Evolutionary conservation across 1,284 basidiomycete genomes (phyloP).

Genomic region (Trichosporon ovoides): DNA sequence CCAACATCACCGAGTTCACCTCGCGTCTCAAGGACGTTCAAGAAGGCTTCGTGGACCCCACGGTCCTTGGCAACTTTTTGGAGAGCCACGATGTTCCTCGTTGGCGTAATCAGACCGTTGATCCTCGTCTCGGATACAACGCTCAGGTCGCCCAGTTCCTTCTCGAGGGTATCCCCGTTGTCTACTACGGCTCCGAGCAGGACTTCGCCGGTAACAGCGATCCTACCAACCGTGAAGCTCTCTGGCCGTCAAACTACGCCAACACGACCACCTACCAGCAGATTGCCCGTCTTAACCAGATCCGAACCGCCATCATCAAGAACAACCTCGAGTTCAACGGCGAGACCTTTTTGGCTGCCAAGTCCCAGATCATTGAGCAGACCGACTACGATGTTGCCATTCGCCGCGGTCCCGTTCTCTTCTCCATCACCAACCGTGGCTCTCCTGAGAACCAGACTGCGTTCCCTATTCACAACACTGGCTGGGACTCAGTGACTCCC

Average conservation of each 20-base stretch:
- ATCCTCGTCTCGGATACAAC: slow-evolving; percentile 51
- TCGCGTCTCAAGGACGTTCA: slow-evolving; percentile 58
- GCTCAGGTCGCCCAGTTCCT: slow-evolving; percentile 64
- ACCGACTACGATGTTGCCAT: slow-evolving; percentile 61
- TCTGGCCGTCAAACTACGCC: slow-evolving; percentile 61
- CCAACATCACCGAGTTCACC: slow-evolving; percentile 60
- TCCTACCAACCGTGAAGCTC: slow-evolving; percentile 65
- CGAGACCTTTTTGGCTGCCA: slow-evolving; percentile 56
- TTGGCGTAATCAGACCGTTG: slow-evolving; percentile 58
- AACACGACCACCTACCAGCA: slow-evolving; percentile 57
- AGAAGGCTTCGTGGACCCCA: slow-evolving; percentile 52
- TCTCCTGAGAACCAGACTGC: slow-evolving; percentile 30
- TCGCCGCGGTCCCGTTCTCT: slow-evolving; percentile 64
- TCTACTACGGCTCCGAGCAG: slow-evolving; percentile 69
- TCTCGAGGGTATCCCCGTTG: slow-evolving; percentile 65
- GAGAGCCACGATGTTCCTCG: slow-evolving; percentile 77
- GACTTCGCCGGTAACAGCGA: slow-evolving; percentile 57
- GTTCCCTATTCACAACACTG: slow-evolving; percentile 36
- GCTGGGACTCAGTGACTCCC: slow-evolving; percentile 36
- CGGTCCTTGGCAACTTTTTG: slow-evolving; percentile 68
- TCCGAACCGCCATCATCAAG: slow-evolving; percentile 63
- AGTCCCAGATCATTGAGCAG: slow-evolving; percentile 57
- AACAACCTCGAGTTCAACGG: slow-evolving; percentile 49
- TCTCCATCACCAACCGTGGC: slow-evolving; percentile 62
- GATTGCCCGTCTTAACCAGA: slow-evolving; percentile 62